phyloP scores from a whole-genome alignment of 805 yeast genomes.

The Sugiyamaella chiloensis region DNA sequence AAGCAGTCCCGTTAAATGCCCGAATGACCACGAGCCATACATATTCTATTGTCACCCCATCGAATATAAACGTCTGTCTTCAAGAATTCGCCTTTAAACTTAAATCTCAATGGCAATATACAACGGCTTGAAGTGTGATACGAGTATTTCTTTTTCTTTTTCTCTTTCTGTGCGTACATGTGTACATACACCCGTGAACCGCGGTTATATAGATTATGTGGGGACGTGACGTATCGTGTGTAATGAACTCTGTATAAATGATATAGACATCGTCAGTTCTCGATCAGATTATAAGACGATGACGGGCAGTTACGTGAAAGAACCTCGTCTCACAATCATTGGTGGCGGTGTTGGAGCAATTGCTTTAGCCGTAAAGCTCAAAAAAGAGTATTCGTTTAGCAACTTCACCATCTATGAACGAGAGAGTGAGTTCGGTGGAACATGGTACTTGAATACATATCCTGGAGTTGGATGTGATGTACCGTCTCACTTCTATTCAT shows the following conservation, averaged over 20 bases:
- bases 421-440: constrained; percentile 30
- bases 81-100: too few species aligned
- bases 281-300: too few species aligned
- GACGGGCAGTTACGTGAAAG: not conserved
- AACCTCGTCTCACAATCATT: not conserved
- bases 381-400: constrained; percentile 1
- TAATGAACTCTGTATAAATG: too few species aligned
- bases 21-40: too few species aligned
- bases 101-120: too few species aligned
- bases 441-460: constrained; percentile 27
- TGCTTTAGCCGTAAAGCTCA: constrained; percentile 1
- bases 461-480: constrained; percentile 30
- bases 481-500: constrained; percentile 30
- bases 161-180: too few species aligned
- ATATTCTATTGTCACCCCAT: too few species aligned
- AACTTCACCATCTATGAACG: constrained; percentile 29
- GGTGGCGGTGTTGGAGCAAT: constrained; percentile 1
- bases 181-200: not conserved
- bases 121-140: too few species aligned
- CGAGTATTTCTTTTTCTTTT: too few species aligned
- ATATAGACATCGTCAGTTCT: too few species aligned
- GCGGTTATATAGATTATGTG: not conserved
- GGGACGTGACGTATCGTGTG: not conserved
- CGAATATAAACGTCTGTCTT: too few species aligned
- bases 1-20: too few species aligned